phyloP scores from a whole-genome alignment of 805 yeast species.

The Pichia pseudocactophila region DNA sequence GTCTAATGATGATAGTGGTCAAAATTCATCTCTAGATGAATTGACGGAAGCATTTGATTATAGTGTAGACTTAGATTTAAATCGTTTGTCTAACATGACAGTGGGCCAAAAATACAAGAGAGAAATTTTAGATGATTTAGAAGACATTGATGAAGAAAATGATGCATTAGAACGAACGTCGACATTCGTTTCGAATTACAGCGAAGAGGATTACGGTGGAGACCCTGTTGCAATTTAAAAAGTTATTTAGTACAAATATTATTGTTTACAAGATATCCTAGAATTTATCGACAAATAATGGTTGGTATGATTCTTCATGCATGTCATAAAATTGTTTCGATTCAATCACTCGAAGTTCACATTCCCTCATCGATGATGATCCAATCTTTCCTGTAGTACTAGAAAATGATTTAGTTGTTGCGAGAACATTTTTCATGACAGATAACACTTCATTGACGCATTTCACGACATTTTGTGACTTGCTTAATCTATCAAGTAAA shows the following conservation, averaged over 20 bases:
- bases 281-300: conserved; percentile 2
- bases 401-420: conserved; percentile 34
- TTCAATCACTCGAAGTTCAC: conserved; percentile 64
- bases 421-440: conserved; percentile 45
- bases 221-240: conserved; percentile 11
- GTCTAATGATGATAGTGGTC: conserved; percentile 1
- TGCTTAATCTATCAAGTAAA: conserved; percentile 51
- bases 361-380: conserved; percentile 55
- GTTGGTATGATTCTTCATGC: conserved; percentile 5
- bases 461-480: conserved; percentile 17
- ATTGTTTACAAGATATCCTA: too few relatives aligned
- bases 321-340: conserved; percentile 33
- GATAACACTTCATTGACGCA: conserved; percentile 49
- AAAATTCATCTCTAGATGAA: conserved; percentile 14
- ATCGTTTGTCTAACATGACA: conserved; percentile 7
- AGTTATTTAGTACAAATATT: not conserved
- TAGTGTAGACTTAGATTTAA: conserved; percentile 16
- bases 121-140: conserved; percentile 10
- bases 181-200: not conserved
- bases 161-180: not conserved
- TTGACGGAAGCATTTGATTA: conserved; percentile 18
- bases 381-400: conserved; percentile 43
- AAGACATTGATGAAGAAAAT: conserved; percentile 9
- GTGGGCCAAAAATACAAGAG: conserved; percentile 4
- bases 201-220: conserved; percentile 22